Percentiles rank a stretch among this genome's conserved stretches.
These are phyloP conservation scores for Peterozyma xylosa DNA, from an alignment of 805 yeast genomes.

Conservation along the genomic window DNA sequence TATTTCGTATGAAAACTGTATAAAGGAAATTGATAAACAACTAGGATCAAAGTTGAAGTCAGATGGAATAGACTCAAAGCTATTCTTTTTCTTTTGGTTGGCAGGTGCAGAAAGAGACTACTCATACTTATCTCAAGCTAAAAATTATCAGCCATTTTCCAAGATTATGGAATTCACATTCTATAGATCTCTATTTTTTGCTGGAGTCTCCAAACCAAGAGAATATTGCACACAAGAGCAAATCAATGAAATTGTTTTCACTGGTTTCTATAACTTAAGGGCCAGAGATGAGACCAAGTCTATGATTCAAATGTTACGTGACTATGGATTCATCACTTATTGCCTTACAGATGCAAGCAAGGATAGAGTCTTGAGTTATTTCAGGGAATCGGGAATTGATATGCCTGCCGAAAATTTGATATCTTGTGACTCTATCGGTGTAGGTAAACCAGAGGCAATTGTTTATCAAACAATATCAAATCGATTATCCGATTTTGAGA, in stretches of 20 bases:
- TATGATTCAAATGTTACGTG: constrained; percentile 20
- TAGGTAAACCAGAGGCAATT: constrained; percentile 21
- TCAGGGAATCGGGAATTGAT: constrained; percentile 16
- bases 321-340: constrained; percentile 22
- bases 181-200: constrained; percentile 18
- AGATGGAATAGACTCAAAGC: constrained; percentile 14
- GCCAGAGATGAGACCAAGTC: constrained; percentile 20
- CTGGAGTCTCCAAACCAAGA: constrained; percentile 21
- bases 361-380: constrained; percentile 21
- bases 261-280: constrained; percentile 17
- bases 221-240: constrained; percentile 19
- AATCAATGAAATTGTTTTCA: constrained; percentile 14
- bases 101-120: constrained; percentile 12
- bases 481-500: constrained; percentile 17
- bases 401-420: constrained; percentile 20
- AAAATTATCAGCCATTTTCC: constrained; percentile 17
- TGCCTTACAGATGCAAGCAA: constrained; percentile 22
- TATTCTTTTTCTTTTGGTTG: constrained; percentile 9
- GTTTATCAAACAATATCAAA: constrained; percentile 19
- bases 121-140: constrained; percentile 11
- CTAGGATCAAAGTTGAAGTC: constrained; percentile 16
- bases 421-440: constrained; percentile 22
- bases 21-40: constrained; percentile 15
- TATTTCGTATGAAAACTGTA: constrained; percentile 17
- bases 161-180: constrained; percentile 19